phyloP scores from a whole-genome alignment of 805 yeast genomes.

The Jamesozyma jinghongensis region DNA sequence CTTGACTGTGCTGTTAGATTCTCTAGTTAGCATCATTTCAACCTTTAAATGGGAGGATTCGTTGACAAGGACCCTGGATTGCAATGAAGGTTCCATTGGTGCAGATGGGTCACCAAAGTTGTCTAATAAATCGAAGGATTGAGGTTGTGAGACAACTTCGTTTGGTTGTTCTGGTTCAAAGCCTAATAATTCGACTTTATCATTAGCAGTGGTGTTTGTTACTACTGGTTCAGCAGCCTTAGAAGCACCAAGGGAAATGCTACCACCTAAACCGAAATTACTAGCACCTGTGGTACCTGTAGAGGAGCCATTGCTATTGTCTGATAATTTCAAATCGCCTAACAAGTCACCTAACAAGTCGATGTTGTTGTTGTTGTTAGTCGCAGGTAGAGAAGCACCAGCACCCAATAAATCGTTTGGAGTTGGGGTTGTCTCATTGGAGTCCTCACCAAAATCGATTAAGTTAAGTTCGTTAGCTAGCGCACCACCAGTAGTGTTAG shows the following conservation, averaged over 20 bases:
- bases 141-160: constrained; percentile 2
- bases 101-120: constrained; percentile 1
- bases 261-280: constrained; percentile 14
- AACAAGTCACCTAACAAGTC: constrained; percentile 64
- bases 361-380: constrained; percentile 19
- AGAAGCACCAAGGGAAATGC: constrained; percentile 31
- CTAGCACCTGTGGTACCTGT: constrained; percentile 5
- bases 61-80: constrained; percentile 28
- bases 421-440: constrained; percentile 21
- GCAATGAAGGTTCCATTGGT: constrained; percentile 8
- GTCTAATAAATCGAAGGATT: constrained; percentile 8
- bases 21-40: constrained; percentile 34
- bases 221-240: constrained; percentile 8
- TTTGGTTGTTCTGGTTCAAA: neutral
- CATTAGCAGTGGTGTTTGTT: constrained; percentile 9
- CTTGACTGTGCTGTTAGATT: constrained; percentile 30
- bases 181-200: constrained; percentile 13
- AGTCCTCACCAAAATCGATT: constrained; percentile 63
- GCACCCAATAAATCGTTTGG: neutral
- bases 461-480: constrained; percentile 40
- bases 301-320: constrained; percentile 13
- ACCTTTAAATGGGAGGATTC: constrained; percentile 40
- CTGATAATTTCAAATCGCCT: constrained; percentile 21
- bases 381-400: neutral
- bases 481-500: constrained; percentile 27